Evolutionary conservation across 176 grass and related monocot genomes (phyloP), one percentile per base, ranked within the genome.

Genomic region (Bolboschoenus planiculmis): DNA sequence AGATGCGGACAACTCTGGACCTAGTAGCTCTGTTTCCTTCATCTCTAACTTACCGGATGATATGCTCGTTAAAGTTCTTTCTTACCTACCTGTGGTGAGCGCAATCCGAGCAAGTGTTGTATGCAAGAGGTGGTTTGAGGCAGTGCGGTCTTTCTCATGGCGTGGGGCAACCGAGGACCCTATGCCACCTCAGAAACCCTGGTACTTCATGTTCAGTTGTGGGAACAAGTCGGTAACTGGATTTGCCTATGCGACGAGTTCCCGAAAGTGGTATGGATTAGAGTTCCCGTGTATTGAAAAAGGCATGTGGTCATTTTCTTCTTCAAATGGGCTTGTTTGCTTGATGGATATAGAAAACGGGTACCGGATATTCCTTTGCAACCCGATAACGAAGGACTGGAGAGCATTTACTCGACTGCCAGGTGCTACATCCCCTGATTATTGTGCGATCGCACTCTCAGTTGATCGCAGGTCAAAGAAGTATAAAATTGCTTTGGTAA

Each of bases 141-240:
- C 87, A 24, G 94, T 97, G 79, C 84, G 62, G 54, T 80, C 78
- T 60, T 61, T 80, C n/a, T 80, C 43, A n/a, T 78, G 88, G 20
- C 83, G 63, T 15, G 84, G 84, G 82, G 74, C 56, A 31, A 85
- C 86, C 8, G 89, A 86, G 86, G 90, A 80, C n/a, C 81, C 82
- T 10, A 85, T 87, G 68, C 82, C 58, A 46, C 86, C 94, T 42
- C 94, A 97, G 81, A 97, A 89, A 62, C 94, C 94, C 81, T 94
- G 94, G 94, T 97, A 97, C 88, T 94, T 97, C 82, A 97, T 97
- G 94, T 94, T 94, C 46, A 94, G 86, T 26, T 94, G 89, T 55
- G 88, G 91, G 8, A 88, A 94, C 65, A 92, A 88, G 39, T 80
- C 20, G 0, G 89, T 97, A 10, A 82, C 88, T 5, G 94, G 94